Conservation (phyloP, 108 stramenopile species). For the Pelagomonas calceolata region DNA sequence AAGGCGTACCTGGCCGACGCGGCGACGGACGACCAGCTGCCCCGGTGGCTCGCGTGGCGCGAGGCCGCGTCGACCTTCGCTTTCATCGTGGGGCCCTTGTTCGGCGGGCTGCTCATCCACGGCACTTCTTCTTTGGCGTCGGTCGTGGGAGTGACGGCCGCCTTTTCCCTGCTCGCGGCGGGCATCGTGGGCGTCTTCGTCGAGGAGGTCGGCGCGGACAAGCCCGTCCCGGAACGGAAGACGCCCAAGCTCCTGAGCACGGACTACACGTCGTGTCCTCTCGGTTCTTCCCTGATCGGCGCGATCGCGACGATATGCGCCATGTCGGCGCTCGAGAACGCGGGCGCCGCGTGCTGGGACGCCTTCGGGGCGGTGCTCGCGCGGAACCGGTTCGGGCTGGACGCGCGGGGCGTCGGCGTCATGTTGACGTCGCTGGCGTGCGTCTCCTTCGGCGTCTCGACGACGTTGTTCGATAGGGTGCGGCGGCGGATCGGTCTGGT, state of each 20-base stretch:
- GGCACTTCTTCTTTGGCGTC: neutral
- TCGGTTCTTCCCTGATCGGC: slow-evolving; percentile 49
- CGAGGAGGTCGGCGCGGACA: neutral
- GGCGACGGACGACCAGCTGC: slow-evolving; percentile 30
- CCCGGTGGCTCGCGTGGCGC: slow-evolving; percentile 49
- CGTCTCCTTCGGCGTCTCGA: slow-evolving; percentile 50
- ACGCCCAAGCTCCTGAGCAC: slow-evolving; percentile 13
- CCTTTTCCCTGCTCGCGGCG: neutral
- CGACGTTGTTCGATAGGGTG: slow-evolving; percentile 7
- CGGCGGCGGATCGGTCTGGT: neutral
- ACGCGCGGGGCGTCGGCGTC: slow-evolving; percentile 46
- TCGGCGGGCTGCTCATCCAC: slow-evolving; percentile 47
- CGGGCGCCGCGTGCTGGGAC: slow-evolving; percentile 58
- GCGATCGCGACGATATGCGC: slow-evolving; percentile 58
- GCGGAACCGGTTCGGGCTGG: slow-evolving; percentile 33
- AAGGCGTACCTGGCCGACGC: slow-evolving; percentile 66
- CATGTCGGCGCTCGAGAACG: slow-evolving; percentile 55
- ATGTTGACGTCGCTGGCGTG: slow-evolving; percentile 55
- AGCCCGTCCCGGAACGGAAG: too few species aligned
- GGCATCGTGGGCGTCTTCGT: neutral
- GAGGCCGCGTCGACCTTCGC: slow-evolving; percentile 62
- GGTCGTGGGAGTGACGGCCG: neutral
- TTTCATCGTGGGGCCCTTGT: slow-evolving; percentile 54
- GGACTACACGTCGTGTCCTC: slow-evolving; percentile 37
- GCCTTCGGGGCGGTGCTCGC: slow-evolving; percentile 61